Evolutionary conservation across 2,329 filamentous ascomycete species (phyloP), one percentile per base, ranked within the genome.

Genomic region (Zymoseptoria brevis): DNA sequence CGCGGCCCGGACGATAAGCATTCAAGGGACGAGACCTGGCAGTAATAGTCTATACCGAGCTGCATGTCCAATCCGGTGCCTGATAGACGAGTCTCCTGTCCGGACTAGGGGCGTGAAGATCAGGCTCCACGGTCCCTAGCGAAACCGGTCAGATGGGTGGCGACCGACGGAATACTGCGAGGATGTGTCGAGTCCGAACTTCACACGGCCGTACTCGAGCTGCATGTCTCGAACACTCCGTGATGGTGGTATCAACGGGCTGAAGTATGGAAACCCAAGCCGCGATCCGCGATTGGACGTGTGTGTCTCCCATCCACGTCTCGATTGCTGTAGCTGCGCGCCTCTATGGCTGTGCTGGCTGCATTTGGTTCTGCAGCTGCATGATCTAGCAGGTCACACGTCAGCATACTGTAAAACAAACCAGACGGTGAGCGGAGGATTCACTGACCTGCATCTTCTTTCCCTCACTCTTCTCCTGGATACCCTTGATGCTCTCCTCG

Each of bases 401-500:
- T 66, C 53, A 63, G 51, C 45, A 57, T 29, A 22, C 24, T 1
- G 50, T 8, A 52, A 41, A 59, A 57, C 51, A 2, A 51, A 29
- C n/a, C 19, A 50, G 21, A 21, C 13, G 53, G 59, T 9, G 62
- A 35, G 22, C 45, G 19, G 53, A 56, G 41, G 11, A 56, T 21
- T 45, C 61, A 65, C 78, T 69, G 72, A 87, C 84, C 76, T 89
- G 83, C 64, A 81, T 77, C 71, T 86, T 86, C 71, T 85, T 83
- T 62, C 79, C 80, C 68, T 89, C 85, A 61, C 82, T 83, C 73
- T 83, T 83, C 24, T 83, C 80, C 67, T 88, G 81, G 54, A 85
- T 80, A 22, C 82, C 82, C 63, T 81, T 77, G 64, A 89, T 87
- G 68, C 86, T 83, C 53, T 77, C 78, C 69, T 89, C 87, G 54